phyloP scores from a whole-genome alignment of 305 asterid genomes.

The Fraxinus albicans region DNA sequence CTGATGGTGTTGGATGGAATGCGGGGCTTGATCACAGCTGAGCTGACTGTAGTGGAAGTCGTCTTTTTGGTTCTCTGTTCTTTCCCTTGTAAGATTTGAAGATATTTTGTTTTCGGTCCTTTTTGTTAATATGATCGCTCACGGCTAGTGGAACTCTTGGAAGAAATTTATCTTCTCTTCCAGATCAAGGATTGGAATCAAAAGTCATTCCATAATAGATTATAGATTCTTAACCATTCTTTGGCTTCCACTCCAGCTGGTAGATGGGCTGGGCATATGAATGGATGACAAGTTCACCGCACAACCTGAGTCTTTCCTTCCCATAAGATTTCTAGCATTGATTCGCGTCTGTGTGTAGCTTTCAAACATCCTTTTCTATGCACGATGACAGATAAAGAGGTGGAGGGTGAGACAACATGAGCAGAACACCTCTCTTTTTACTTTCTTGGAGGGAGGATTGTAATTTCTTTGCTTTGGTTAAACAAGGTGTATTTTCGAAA shows the following conservation, averaged over 20 bases:
- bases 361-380: not conserved
- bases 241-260: not conserved
- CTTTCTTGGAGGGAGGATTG: not conserved
- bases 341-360: not conserved
- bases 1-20: not conserved
- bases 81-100: not conserved
- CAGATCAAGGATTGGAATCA: not conserved
- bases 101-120: not conserved
- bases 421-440: not conserved
- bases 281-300: not conserved
- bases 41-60: not conserved
- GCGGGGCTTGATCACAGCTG: not conserved
- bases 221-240: not conserved
- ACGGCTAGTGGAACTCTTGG: not conserved
- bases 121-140: not conserved
- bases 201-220: not conserved
- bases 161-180: not conserved
- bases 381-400: not conserved
- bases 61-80: not conserved
- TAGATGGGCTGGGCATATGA: not conserved
- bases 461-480: not conserved
- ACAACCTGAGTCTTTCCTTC: not conserved
- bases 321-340: not conserved
- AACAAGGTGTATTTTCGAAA: not conserved
- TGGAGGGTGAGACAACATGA: not conserved